These are phyloP conservation scores for Backusella australiensis DNA, from an alignment of 192 early-diverging fungal species.

Conservation along the genomic window DNA sequence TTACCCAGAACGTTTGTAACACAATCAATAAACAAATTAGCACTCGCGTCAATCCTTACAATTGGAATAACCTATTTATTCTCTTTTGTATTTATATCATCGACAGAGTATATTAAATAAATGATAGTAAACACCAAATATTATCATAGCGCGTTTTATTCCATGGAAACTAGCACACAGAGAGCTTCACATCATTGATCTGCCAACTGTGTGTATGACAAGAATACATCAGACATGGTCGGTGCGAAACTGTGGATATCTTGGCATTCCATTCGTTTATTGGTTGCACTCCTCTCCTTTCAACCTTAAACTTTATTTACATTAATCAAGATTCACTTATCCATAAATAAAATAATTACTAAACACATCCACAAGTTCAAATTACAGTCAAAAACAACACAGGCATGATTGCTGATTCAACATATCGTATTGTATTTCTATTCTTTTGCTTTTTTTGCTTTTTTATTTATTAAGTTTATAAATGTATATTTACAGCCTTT, in stretches of 20 bases:
- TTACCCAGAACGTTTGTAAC: not conserved
- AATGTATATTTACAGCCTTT: not conserved
- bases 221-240: not conserved
- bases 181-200: not conserved
- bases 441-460: not conserved
- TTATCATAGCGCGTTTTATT: too few relatives aligned
- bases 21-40: not conserved
- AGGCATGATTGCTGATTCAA: not conserved
- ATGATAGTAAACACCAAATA: too few relatives aligned
- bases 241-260: not conserved
- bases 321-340: not conserved
- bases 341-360: not conserved
- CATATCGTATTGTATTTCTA: not conserved
- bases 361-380: not conserved
- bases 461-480: slow-evolving; percentile 7
- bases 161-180: not conserved
- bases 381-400: not conserved
- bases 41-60: not conserved
- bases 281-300: not conserved
- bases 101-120: too few relatives aligned
- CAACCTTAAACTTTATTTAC: not conserved
- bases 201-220: not conserved
- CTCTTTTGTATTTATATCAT: too few relatives aligned
- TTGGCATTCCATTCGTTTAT: not conserved
- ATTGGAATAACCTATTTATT: not conserved